Percentiles rank a stretch among this genome's conserved stretches.
Conservation (phyloP, 768 basidiomycete species). For the Tricholoma hemisulphureum region DNA sequence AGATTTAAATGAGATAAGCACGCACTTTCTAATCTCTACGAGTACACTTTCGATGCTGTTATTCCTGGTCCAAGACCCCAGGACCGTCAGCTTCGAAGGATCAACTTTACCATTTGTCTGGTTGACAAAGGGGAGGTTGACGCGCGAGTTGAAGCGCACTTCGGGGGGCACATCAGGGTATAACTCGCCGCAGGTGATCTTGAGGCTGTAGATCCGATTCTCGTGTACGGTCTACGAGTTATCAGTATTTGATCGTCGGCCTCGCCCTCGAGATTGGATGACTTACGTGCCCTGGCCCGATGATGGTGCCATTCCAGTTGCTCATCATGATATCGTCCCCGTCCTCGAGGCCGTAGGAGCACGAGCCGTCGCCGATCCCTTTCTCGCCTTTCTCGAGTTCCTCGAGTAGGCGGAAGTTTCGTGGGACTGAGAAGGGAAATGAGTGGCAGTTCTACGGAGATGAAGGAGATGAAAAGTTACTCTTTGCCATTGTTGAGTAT, state of each 20-base stretch:
- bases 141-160: constrained; percentile 83
- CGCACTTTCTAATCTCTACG: constrained; percentile 90
- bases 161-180: constrained; percentile 80
- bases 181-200: constrained; percentile 74
- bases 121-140: constrained; percentile 92
- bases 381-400: constrained; percentile 99
- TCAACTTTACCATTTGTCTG: constrained; percentile 78
- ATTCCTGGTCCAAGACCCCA: constrained; percentile 72
- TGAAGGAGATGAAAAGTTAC: constrained; percentile 27
- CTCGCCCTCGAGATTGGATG: constrained; percentile 6
- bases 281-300: constrained; percentile 94
- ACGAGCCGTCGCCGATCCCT: constrained; percentile 96
- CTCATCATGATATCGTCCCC: constrained; percentile 96
- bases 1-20: constrained; percentile 12
- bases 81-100: constrained; percentile 62
- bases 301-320: constrained; percentile 98
- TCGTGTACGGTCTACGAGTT: constrained; percentile 84
- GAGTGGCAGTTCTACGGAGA: background rate
- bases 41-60: constrained; percentile 85
- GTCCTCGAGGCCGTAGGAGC: constrained; percentile 95
- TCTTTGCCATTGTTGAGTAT: constrained; percentile 46
- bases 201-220: constrained; percentile 96
- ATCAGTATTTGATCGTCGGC: constrained; percentile 11
- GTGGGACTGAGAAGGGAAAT: constrained; percentile 61
- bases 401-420: constrained; percentile 95